Percentiles rank a stretch among this genome's conserved stretches.
Conservation (phyloP, 768 basidiomycete species). For the Boletus subparvulus region DNA sequence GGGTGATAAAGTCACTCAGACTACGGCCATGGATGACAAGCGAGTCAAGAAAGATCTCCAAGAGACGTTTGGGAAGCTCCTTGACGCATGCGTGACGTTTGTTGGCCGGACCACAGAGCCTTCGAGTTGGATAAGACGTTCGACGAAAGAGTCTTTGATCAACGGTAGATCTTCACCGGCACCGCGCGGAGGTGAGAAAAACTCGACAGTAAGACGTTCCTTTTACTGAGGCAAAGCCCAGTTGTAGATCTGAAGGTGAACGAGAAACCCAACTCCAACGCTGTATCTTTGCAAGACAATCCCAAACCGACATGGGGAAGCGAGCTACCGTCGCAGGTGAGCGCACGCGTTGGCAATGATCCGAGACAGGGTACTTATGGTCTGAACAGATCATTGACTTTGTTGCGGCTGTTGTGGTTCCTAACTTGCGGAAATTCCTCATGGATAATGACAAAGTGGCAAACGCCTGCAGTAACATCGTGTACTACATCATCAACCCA, state of each 20-base stretch:
- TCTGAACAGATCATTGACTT: constrained; percentile 65
- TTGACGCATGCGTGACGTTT: constrained; percentile 75
- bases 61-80: constrained; percentile 83
- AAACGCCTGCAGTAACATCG: constrained; percentile 76
- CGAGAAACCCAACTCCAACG: constrained; percentile 56
- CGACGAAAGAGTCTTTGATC: constrained; percentile 58
- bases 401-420: constrained; percentile 65
- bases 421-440: constrained; percentile 74
- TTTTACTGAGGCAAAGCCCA: constrained; percentile 3
- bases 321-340: constrained; percentile 31
- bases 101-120: constrained; percentile 73
- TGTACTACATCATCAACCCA: constrained; percentile 81
- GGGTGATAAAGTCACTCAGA: constrained; percentile 83
- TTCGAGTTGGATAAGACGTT: constrained; percentile 76
- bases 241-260: constrained; percentile 48
- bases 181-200: constrained; percentile 48
- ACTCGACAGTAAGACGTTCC: neutral
- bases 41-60: constrained; percentile 87
- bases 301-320: constrained; percentile 27
- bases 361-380: constrained; percentile 2
- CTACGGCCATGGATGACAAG: constrained; percentile 87
- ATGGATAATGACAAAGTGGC: constrained; percentile 82
- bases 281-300: constrained; percentile 39
- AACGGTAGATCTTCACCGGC: constrained; percentile 76
- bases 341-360: constrained; percentile 18